Conservation (phyloP, 495 filamentous ascomycete genomes). For the Neurospora terricola region DNA sequence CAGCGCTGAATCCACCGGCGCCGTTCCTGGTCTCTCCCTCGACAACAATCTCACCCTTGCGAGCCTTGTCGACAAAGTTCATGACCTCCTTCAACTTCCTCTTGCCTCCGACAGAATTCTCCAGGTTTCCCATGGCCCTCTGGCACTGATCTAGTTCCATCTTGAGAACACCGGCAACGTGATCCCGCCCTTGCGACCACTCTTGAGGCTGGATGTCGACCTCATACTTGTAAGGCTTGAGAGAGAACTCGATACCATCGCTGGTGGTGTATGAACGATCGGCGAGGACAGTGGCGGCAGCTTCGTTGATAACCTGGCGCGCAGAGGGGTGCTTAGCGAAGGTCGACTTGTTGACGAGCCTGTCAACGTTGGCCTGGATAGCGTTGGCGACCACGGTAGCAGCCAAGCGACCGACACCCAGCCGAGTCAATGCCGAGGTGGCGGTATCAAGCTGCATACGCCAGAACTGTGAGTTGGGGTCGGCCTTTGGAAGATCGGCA, state of each 20-base stretch:
- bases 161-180: conserved; percentile 65
- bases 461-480: conserved; percentile 81
- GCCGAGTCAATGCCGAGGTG: conserved; percentile 77
- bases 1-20: conserved; percentile 83
- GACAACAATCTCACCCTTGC: conserved; percentile 72
- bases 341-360: conserved; percentile 63
- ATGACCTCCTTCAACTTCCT: conserved; percentile 86
- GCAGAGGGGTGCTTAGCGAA: conserved; percentile 88
- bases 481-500: conserved; percentile 67
- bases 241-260: conserved; percentile 98
- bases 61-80: conserved; percentile 76
- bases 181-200: conserved; percentile 76
- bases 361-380: conserved; percentile 77
- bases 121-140: conserved; percentile 60
- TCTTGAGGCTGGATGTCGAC: conserved; percentile 88
- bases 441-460: conserved; percentile 90
- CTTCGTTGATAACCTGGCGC: conserved; percentile 80
- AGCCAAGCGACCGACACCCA: conserved; percentile 85
- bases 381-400: conserved; percentile 82
- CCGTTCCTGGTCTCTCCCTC: conserved; percentile 76
- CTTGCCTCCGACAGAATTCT: conserved; percentile 63
- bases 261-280: conserved; percentile 93
- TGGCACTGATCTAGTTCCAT: conserved; percentile 79
- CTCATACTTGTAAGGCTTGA: conserved; percentile 97
- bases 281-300: conserved; percentile 76